These are phyloP conservation scores for Cicer bijugum DNA, from an alignment of 306 rosid species.

Conservation along the genomic window DNA sequence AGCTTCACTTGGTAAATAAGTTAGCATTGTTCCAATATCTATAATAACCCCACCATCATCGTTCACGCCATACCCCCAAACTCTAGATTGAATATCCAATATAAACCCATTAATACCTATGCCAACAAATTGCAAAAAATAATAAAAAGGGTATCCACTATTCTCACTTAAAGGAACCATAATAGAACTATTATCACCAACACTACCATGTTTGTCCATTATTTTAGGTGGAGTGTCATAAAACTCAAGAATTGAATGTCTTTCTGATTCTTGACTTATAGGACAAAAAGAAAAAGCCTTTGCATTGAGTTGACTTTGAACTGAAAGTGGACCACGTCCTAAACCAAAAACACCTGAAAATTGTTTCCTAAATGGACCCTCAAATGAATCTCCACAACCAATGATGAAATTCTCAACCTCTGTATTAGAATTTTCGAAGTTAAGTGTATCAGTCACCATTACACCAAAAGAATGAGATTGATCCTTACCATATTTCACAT, in stretches of 20 bases:
- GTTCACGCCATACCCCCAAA: slow-evolving; percentile 59
- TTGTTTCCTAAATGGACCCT: slow-evolving; percentile 42
- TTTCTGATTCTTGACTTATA: slow-evolving; percentile 3
- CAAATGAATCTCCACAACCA: slow-evolving; percentile 47
- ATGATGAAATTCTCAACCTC: slow-evolving; percentile 35
- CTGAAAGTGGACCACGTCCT: slow-evolving; percentile 53
- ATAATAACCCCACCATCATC: slow-evolving; percentile 52
- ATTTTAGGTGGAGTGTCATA: slow-evolving; percentile 25
- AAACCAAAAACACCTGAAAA: slow-evolving; percentile 49
- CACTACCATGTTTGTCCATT: background rate
- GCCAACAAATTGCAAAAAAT: slow-evolving; percentile 53
- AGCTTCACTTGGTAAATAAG: slow-evolving; percentile 47
- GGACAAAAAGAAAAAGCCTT: slow-evolving; percentile 49
- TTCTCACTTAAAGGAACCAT: slow-evolving; percentile 42
- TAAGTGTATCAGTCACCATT: slow-evolving; percentile 39
- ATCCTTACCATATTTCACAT: background rate
- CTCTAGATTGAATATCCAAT: slow-evolving; percentile 49
- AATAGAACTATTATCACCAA: slow-evolving; percentile 4
- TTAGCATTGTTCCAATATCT: slow-evolving; percentile 34
- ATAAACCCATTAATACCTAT: slow-evolving; percentile 49
- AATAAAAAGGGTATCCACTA: slow-evolving; percentile 45
- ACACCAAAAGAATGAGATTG: slow-evolving; percentile 43
- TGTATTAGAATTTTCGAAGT: slow-evolving; percentile 25
- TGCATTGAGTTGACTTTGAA: slow-evolving; percentile 50
- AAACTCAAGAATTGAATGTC: slow-evolving; percentile 41